These are phyloP conservation scores for Raphanus hybrid DNA, from an alignment of 441 rosid species.

Conservation along the genomic window DNA sequence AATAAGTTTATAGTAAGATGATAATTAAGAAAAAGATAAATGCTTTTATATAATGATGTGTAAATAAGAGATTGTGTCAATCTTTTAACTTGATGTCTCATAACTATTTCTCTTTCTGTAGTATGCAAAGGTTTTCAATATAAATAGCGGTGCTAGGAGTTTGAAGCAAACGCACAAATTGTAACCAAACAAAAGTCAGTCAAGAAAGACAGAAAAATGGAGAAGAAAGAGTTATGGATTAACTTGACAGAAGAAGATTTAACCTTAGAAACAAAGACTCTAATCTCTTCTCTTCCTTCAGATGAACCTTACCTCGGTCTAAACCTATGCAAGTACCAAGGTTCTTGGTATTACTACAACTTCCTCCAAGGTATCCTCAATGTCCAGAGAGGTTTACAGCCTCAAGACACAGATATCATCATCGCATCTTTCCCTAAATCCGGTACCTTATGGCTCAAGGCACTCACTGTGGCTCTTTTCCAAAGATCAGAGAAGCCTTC, in stretches of 20 bases:
- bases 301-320: neutral
- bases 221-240: constrained; percentile 1
- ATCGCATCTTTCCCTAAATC: neutral
- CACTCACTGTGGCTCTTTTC: constrained; percentile 1
- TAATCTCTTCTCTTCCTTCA: constrained; percentile 4
- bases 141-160: neutral
- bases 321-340: constrained; percentile 1
- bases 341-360: constrained; percentile 8
- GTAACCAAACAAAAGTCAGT: neutral
- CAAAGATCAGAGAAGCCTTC: neutral
- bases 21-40: too few relatives aligned
- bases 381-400: constrained; percentile 1
- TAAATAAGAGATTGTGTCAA: neutral
- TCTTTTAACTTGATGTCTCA: neutral
- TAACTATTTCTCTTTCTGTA: neutral
- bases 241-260: constrained; percentile 4
- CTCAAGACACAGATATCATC: constrained; percentile 5
- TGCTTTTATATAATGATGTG: neutral
- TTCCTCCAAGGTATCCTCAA: constrained; percentile 9
- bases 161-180: neutral
- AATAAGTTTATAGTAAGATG: neutral
- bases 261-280: neutral
- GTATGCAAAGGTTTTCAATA: neutral
- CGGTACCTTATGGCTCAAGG: constrained; percentile 12
- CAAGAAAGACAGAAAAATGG: constrained; percentile 1